Evolutionary conservation across 345 rosid genomes (phyloP).

Genomic region (Turnera subulata): DNA sequence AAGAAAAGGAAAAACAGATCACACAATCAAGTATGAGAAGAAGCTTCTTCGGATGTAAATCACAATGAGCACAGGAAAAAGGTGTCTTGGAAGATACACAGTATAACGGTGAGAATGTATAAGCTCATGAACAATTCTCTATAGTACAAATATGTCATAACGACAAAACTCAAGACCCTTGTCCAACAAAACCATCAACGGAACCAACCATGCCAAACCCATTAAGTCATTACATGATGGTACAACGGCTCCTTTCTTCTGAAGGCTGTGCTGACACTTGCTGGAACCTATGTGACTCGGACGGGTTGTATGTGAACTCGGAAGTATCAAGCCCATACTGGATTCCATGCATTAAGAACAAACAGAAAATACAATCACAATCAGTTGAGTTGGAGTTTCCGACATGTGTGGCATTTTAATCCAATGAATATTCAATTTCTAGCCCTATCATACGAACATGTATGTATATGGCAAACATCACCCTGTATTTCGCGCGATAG

Average conservation of each 20-base stretch:
- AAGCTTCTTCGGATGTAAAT: too few relatives aligned
- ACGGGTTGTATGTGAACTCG: conserved; percentile 89
- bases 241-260: conserved; percentile 85
- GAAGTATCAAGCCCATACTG: conserved; percentile 97
- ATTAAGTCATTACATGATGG: conserved; percentile 52
- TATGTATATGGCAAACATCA: too few relatives aligned
- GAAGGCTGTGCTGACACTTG: conserved; percentile 58
- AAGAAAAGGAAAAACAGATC: too few relatives aligned
- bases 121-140: conserved; percentile 24
- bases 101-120: background rate
- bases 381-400: too few relatives aligned
- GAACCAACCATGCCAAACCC: conserved; percentile 11
- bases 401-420: too few relatives aligned
- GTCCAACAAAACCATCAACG: conserved; percentile 4
- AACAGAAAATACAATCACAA: background rate
- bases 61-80: conserved; percentile 10
- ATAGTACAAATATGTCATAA: conserved; percentile 22
- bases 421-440: too few relatives aligned
- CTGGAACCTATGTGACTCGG: conserved; percentile 72
- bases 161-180: conserved; percentile 21
- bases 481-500: background rate
- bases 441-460: too few relatives aligned
- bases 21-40: too few relatives aligned
- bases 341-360: conserved; percentile 15
- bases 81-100: conserved; percentile 4